Base-by-base conservation (phyloP, 2,329 filamentous ascomycete genomes). In the Aureobasidium sp. region DNA sequence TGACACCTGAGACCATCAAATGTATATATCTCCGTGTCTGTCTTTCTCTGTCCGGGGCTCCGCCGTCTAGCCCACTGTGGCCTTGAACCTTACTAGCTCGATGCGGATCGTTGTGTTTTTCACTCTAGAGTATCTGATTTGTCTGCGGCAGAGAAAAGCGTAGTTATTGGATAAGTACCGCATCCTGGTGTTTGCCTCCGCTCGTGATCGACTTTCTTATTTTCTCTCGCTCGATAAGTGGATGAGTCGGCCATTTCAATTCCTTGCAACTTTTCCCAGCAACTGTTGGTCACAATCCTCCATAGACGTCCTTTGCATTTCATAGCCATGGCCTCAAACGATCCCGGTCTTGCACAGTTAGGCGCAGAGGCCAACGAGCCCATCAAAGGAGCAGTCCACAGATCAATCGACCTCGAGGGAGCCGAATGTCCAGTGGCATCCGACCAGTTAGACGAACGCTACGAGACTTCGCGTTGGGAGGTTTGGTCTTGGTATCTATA, bases 401-500 rank as follows among this genome's bases (percentile, higher is more conserved):
- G 65, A 29, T 31, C 47, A 5, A 54, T 67, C 14, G 66, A 65
- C 29, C 48, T 69, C 5, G 65, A 68, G 44, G 66, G 70, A 40
- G 70, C 74, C 47, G 76, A 80, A 19, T 74, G 71, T 39, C 77
- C 77, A 5, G 71, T 79, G 19, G 79, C 79, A 22, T 81, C 81
- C 1, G 81, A 83, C 66, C 79, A 82, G 66, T 81, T 82, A 66
- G 81, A 84, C 62, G 75, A 77, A 33, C 74, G 72, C 63, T 82
- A 77, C 66, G 76, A 79, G 66, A 84, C 82, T 1, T 76, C 78
- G 2, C 76, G 73, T 62, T 74, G 70, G 69, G 83, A 85, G 68
- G 80, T 84, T 9, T 85, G 80, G 80, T 61, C 44, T 17, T 47
- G 44, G 44, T 47, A 29, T 17, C 2, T 47, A 17, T 47, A 47